A percentile compares a stretch with the other conserved stretches of the same genome.
These are phyloP conservation scores for Euptelea pleiosperma DNA, from an alignment of 164 flowering plant species.

Conservation along the genomic window DNA sequence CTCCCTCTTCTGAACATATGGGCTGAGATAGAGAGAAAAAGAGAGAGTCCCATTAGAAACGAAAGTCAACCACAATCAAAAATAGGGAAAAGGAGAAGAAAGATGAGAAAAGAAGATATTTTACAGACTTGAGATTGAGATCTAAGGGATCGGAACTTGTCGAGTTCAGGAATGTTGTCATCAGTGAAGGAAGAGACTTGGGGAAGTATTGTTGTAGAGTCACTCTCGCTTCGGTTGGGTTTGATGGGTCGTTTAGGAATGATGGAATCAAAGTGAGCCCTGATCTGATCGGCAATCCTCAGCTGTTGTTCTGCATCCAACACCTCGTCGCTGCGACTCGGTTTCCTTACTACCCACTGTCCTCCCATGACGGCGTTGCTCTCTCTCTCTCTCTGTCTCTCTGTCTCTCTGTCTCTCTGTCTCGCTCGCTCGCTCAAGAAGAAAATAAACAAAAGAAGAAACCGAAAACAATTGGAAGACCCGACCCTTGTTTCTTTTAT, in stretches of 20 bases:
- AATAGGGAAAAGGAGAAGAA: not conserved
- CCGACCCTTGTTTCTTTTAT: no score
- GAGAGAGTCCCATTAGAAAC: not conserved
- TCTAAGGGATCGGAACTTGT: constrained; percentile 41
- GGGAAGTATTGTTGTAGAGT: constrained; percentile 12
- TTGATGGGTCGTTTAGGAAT: constrained; percentile 64
- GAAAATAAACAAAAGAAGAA: not conserved
- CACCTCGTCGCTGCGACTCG: constrained; percentile 76
- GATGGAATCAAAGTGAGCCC: constrained; percentile 51
- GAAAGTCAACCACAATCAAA: not conserved
- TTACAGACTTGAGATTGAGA: constrained; percentile 36
- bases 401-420: no score
- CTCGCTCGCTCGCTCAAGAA: not conserved
- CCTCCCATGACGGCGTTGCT: not conserved
- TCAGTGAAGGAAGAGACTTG: not conserved
- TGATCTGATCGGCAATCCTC: constrained; percentile 38
- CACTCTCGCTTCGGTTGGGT: constrained; percentile 66
- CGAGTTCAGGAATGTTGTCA: constrained; percentile 41
- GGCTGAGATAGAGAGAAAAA: constrained; percentile 14
- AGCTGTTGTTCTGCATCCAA: constrained; percentile 44
- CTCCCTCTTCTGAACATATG: constrained; percentile 19
- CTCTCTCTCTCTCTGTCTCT: no score
- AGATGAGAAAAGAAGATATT: constrained; percentile 2
- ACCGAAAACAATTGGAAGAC: no score
- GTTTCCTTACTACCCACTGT: constrained; percentile 34